Percentiles rank a stretch among this genome's conserved stretches.
phyloP scores from a whole-genome alignment of 805 yeast genomes.

The Monosporozyma siamensis region DNA sequence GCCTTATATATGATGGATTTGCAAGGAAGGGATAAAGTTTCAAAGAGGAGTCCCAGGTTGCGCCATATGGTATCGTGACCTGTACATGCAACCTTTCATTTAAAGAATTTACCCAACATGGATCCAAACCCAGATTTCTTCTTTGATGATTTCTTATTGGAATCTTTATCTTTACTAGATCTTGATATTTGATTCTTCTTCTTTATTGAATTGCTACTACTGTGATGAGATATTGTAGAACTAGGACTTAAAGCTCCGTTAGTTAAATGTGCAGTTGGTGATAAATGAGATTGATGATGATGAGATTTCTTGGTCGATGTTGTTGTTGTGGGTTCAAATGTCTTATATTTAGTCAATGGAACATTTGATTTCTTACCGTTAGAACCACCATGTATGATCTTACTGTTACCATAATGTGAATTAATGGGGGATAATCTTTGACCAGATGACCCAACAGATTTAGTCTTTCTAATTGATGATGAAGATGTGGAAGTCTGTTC shows the following conservation, averaged over 20 bases:
- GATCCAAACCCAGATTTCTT: slow-evolving; percentile 15
- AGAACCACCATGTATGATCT: too few species aligned
- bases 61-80: slow-evolving; percentile 2
- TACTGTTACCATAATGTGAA: too few species aligned
- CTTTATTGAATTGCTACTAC: background rate
- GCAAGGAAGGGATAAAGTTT: too few species aligned
- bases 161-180: too few species aligned
- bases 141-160: slow-evolving; percentile 3
- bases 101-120: slow-evolving; percentile 17
- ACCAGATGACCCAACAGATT: slow-evolving; percentile 12
- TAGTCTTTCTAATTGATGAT: slow-evolving; percentile 13
- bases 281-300: background rate
- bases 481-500: slow-evolving; percentile 3
- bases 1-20: too few species aligned
- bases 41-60: background rate
- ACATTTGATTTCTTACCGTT: too few species aligned
- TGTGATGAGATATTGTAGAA: background rate
- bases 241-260: too few species aligned
- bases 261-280: background rate
- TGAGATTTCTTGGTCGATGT: background rate
- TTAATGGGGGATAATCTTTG: slow-evolving; percentile 3
- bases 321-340: background rate
- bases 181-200: too few species aligned
- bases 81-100: background rate
- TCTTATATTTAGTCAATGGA: slow-evolving; percentile 1